phyloP scores from a whole-genome alignment of 164 flowering plant genomes.

The Amborella trichopoda region DNA sequence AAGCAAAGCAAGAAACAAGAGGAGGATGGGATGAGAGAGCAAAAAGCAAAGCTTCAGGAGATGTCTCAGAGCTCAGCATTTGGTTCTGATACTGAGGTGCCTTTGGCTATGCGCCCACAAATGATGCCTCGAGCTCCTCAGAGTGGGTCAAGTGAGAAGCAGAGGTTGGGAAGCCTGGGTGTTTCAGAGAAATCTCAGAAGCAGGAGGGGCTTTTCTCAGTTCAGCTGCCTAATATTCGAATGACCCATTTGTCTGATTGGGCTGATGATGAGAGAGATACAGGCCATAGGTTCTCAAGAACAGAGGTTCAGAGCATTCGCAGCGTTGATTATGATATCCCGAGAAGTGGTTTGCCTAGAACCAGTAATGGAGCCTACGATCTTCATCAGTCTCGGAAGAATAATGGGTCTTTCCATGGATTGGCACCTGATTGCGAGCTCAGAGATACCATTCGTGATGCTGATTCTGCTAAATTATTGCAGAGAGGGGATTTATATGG shows the following conservation, averaged over 20 bases:
- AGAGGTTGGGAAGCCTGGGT: constrained; percentile 3
- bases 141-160: constrained; percentile 14
- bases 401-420: neutral
- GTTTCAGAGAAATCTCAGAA: constrained; percentile 15
- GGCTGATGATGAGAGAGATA: constrained; percentile 98
- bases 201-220: constrained; percentile 45
- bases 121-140: constrained; percentile 15
- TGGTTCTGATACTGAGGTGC: constrained; percentile 10
- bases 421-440: neutral
- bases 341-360: constrained; percentile 37
- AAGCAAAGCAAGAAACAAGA: constrained; percentile 44
- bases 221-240: constrained; percentile 60
- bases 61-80: constrained; percentile 10
- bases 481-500: constrained; percentile 17
- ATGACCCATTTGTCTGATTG: constrained; percentile 80
- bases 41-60: constrained; percentile 25
- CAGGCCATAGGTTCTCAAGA: constrained; percentile 40
- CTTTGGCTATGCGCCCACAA: constrained; percentile 31
- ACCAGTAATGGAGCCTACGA: neutral
- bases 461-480: constrained; percentile 33
- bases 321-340: constrained; percentile 68
- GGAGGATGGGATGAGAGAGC: neutral
- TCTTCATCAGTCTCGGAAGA: neutral
- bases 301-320: constrained; percentile 26
- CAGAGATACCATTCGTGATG: constrained; percentile 16